These are phyloP conservation scores for Cyclocybe cylindracea DNA, from an alignment of 768 basidiomycete species.

Conservation along the genomic window DNA sequence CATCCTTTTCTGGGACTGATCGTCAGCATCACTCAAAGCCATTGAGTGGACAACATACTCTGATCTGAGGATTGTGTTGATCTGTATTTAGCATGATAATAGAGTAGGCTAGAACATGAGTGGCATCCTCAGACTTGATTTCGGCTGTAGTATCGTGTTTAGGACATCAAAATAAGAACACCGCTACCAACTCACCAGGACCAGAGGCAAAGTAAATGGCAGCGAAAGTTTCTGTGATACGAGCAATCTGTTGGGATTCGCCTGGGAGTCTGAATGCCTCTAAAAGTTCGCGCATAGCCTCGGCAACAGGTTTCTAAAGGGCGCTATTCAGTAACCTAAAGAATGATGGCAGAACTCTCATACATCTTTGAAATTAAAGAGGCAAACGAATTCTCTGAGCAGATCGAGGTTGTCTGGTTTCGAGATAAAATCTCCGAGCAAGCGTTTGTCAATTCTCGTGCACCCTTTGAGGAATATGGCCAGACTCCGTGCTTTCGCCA, in stretches of 20 bases:
- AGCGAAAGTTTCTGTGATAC: constrained; percentile 95
- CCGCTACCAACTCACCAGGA: constrained; percentile 57
- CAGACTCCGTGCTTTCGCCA: constrained; percentile 65
- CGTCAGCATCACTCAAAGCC: constrained; percentile 2
- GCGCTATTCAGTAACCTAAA: constrained; percentile 2
- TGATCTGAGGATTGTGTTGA: constrained; percentile 90
- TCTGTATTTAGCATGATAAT: constrained; percentile 99
- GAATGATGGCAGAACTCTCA: constrained; percentile 22
- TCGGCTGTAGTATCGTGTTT: constrained; percentile 54
- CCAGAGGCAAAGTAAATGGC: constrained; percentile 83
- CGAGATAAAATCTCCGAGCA: constrained; percentile 92
- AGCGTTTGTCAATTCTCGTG: constrained; percentile 85
- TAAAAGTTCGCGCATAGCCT: constrained; percentile 93
- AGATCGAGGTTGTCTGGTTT: constrained; percentile 85
- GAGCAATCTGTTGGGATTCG: constrained; percentile 89
- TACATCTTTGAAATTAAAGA: constrained; percentile 91
- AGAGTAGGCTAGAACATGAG: constrained; percentile 92
- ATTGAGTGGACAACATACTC: constrained; percentile 46
- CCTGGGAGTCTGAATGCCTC: constrained; percentile 95
- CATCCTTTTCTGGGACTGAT: constrained; percentile 86
- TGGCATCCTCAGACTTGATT: constrained; percentile 88
- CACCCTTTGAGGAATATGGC: constrained; percentile 86
- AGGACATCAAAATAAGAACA: neutral
- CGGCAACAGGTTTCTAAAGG: constrained; percentile 86
- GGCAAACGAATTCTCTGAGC: constrained; percentile 80